A percentile compares a stretch with the other conserved stretches of the same genome.
phyloP scores from a whole-genome alignment of 768 basidiomycete genomes.

The Sutorius australiensis region DNA sequence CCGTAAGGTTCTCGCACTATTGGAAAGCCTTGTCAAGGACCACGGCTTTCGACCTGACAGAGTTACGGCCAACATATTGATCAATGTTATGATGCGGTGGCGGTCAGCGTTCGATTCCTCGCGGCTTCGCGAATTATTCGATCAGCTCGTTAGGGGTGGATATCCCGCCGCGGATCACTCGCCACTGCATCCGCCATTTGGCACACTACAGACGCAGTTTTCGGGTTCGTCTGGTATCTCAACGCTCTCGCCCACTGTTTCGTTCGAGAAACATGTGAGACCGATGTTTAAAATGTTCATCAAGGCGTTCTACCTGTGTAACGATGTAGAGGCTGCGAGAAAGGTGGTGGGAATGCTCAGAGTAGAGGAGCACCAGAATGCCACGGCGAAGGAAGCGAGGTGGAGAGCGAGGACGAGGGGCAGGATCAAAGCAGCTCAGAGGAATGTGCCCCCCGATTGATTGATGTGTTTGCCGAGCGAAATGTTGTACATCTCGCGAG shows the following conservation, averaged over 20 bases:
- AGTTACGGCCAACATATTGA: slow-evolving; percentile 64
- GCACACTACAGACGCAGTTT: slow-evolving; percentile 27
- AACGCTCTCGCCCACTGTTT: slow-evolving; percentile 40
- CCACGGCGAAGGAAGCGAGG: slow-evolving; percentile 10
- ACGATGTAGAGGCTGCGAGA: slow-evolving; percentile 52
- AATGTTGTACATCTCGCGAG: neutral
- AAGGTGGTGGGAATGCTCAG: slow-evolving; percentile 54
- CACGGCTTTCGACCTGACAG: slow-evolving; percentile 60
- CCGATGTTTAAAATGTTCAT: slow-evolving; percentile 76
- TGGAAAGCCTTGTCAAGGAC: slow-evolving; percentile 40
- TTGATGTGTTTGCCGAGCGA: slow-evolving; percentile 4
- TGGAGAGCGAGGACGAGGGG: slow-evolving; percentile 18
- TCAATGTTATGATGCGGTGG: slow-evolving; percentile 60
- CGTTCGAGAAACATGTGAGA: slow-evolving; percentile 55
- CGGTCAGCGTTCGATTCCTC: slow-evolving; percentile 37
- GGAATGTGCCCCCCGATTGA: neutral
- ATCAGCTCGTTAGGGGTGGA: slow-evolving; percentile 56
- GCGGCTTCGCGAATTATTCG: slow-evolving; percentile 56
- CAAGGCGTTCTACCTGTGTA: slow-evolving; percentile 53
- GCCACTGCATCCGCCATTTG: slow-evolving; percentile 42
- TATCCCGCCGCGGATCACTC: slow-evolving; percentile 43
- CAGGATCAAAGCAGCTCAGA: slow-evolving; percentile 14
- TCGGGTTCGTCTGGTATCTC: slow-evolving; percentile 30
- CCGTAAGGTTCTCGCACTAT: slow-evolving; percentile 37
- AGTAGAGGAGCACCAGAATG: slow-evolving; percentile 29